Conservation (phyloP, 495 filamentous ascomycete genomes). For the Penicillium robsamsonii region DNA sequence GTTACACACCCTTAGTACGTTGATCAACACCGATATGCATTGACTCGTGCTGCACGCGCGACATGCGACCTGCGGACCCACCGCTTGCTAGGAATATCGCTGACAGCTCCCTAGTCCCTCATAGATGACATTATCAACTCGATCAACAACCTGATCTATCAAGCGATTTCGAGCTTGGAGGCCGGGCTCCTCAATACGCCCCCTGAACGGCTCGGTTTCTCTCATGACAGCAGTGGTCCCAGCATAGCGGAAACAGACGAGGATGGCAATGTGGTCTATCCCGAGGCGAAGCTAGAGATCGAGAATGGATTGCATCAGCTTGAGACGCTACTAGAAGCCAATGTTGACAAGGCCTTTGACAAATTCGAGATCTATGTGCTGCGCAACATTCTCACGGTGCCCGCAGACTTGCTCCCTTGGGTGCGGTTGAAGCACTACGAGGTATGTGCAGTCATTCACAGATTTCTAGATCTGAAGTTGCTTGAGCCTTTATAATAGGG, state of each 20-base stretch:
- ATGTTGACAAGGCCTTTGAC: constrained; percentile 77
- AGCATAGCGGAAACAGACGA: constrained; percentile 53
- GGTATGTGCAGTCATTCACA: constrained; percentile 41
- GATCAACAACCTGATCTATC: constrained; percentile 85
- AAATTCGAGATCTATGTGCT: constrained; percentile 80
- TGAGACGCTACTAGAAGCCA: constrained; percentile 85
- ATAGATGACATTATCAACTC: constrained; percentile 98
- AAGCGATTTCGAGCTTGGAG: constrained; percentile 80
- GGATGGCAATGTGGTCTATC: constrained; percentile 52
- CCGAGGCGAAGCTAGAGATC: constrained; percentile 72
- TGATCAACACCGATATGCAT: not conserved
- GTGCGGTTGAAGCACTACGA: constrained; percentile 85
- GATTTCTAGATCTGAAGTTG: not conserved
- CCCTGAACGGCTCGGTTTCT: constrained; percentile 75
- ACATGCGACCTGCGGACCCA: constrained; percentile 12
- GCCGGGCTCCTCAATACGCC: constrained; percentile 68
- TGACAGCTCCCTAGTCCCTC: constrained; percentile 59
- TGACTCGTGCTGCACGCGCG: constrained; percentile 10
- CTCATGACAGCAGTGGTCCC: constrained; percentile 38
- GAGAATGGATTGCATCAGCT: constrained; percentile 88
- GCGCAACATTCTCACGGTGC: constrained; percentile 82
- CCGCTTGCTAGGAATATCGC: constrained; percentile 22
- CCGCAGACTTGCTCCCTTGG: constrained; percentile 68
- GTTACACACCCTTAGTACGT: constrained; percentile 86
- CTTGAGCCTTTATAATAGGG: constrained; percentile 6